phyloP scores from a whole-genome alignment of 768 basidiomycete species.

The Termitomyces sp. region DNA sequence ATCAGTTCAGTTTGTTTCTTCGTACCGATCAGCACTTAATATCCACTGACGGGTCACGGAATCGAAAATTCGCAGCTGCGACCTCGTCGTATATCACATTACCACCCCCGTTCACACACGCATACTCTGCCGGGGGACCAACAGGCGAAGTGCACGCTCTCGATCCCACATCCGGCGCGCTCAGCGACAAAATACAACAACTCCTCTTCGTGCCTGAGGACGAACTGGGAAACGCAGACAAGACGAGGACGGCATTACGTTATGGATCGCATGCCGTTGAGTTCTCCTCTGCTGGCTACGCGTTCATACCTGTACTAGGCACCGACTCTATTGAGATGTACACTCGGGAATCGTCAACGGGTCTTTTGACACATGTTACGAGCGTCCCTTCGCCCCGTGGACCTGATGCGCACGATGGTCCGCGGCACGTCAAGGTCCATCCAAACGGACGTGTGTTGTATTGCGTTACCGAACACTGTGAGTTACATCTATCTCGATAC shows the following conservation, averaged over 20 bases:
- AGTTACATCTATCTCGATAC: too few relatives aligned
- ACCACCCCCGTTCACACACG: conserved; percentile 41
- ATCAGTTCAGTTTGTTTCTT: conserved; percentile 30
- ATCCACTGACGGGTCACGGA: background rate
- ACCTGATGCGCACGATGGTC: conserved; percentile 34
- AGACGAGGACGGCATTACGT: conserved; percentile 44
- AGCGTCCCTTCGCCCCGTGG: conserved; percentile 36
- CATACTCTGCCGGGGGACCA: conserved; percentile 48
- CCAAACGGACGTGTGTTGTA: conserved; percentile 48
- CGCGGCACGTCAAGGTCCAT: conserved; percentile 48
- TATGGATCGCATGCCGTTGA: conserved; percentile 51
- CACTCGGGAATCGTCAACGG: conserved; percentile 24
- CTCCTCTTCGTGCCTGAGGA: conserved; percentile 40
- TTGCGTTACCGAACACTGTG: conserved; percentile 49
- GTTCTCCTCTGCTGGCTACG: conserved; percentile 32
- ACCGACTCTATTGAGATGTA: conserved; percentile 46
- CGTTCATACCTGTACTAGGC: conserved; percentile 47
- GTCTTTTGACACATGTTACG: conserved; percentile 29
- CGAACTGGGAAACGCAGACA: conserved; percentile 41
- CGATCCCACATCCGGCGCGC: conserved; percentile 29
- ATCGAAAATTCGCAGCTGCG: conserved; percentile 30
- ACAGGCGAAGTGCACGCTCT: conserved; percentile 43
- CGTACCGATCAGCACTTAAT: background rate
- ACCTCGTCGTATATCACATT: conserved; percentile 49
- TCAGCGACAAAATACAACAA: conserved; percentile 40